Percentiles rank a stretch among this genome's conserved stretches.
Conservation (phyloP, 2,329 filamentous ascomycete species). For the Intubia oerlemansii region DNA sequence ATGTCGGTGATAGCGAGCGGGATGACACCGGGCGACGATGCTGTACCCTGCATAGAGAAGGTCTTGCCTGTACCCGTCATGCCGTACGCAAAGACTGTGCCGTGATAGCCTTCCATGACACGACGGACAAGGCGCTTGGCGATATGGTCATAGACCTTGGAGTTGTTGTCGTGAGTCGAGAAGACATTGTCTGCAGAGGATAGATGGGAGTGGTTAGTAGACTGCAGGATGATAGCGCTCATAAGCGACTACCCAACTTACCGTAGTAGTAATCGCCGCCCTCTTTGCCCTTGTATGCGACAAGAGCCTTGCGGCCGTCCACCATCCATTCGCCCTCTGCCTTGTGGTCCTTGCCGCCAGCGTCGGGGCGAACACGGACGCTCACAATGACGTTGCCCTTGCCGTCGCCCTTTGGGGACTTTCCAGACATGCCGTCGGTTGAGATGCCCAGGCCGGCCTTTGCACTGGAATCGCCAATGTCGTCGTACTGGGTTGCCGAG, state of each 20-base stretch:
- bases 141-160: constrained; percentile 80
- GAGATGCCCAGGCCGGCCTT: constrained; percentile 12
- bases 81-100: constrained; percentile 94
- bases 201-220: background rate
- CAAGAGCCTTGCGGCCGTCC: constrained; percentile 60
- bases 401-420: constrained; percentile 42
- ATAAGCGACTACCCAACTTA: constrained; percentile 19
- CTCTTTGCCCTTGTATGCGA: constrained; percentile 72
- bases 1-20: constrained; percentile 96
- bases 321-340: constrained; percentile 79
- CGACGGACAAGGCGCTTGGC: constrained; percentile 86
- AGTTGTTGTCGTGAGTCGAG: constrained; percentile 79
- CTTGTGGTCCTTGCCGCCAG: constrained; percentile 36
- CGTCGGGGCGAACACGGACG: constrained; percentile 77
- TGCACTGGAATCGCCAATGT: constrained; percentile 35
- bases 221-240: constrained; percentile 8
- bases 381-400: constrained; percentile 96
- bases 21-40: constrained; percentile 86
- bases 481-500: constrained; percentile 74
- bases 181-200: constrained; percentile 70
- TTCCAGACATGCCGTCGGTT: constrained; percentile 14
- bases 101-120: constrained; percentile 98
- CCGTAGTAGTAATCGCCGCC: constrained; percentile 85
- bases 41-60: constrained; percentile 98
- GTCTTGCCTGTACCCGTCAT: constrained; percentile 99